Evolutionary conservation across 2,329 filamentous ascomycete species (phyloP), one percentile per base, ranked within the genome.

Genomic region (Sporothrix pseudoabietina): DNA sequence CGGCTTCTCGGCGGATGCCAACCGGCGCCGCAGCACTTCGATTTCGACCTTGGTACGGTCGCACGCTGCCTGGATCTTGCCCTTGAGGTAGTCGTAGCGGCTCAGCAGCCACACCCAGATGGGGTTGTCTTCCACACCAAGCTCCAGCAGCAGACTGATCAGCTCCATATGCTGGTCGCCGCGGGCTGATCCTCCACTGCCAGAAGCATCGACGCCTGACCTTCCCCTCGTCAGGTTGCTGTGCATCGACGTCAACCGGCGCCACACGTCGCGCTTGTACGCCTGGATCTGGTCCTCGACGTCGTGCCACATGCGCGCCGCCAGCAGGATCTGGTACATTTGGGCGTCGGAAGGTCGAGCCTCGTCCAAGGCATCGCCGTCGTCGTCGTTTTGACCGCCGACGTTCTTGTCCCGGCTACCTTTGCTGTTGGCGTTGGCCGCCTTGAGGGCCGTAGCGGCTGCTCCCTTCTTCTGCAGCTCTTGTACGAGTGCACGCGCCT

Each of bases 21-120:
- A 86, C 75, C 93, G 89, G 74, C 97, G 89, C 69, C 96, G 89
- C 66, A 97, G 84, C 32, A 98, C 92, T 81, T 99, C 96, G 76
- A 98, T 94, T 81, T 99, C 95, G 22, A 97, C 89, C 80, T 92
- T 93, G 71, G 92, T 91, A n/a, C 94, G 90, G 76, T 98, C 94
- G 71, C 94, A 93, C 16, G 91, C 92, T 0, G 88, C 85, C 57
- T 89, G 88, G 71, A 98, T 95, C 80, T 93, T 97, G 76, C 90
- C 90, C 81, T 96, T 98, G 72, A 99, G 86, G 78, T 94, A 91
- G 76, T 97, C 93, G 79, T 94, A 97, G 63, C 93, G 90, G 78
- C 94, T 97, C 72, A 95, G 85, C 35, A 99, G 88, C 94, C 96
- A 99, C 12, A 97, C 88, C 93, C 93, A 97, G 75, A 99, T 97